Evolutionary conservation across 106 monocot species (phyloP), one percentile per base, ranked within the genome.

Genomic region (Dioscorea alata): DNA sequence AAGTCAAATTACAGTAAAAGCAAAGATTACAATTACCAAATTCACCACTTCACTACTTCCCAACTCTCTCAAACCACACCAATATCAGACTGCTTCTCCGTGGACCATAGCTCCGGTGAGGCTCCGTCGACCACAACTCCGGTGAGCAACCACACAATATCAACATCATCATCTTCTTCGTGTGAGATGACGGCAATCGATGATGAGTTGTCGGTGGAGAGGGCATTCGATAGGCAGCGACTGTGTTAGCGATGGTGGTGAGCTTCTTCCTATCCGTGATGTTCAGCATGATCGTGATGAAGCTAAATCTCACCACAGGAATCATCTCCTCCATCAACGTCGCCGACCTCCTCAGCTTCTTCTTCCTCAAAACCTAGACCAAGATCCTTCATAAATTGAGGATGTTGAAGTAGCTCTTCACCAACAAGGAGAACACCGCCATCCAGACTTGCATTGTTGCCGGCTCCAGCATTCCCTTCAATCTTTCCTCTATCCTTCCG

Each of bases 401-500:
- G 4, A 16, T 95, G 15, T 75, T 91, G 49, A 69, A 69, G 66
- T 75, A 81, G 64, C 88, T 85, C 20, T 94, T 94, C 81, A 94
- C 94, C 4, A 75, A 87, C 48, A 88, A 94, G 85, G 94, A 94
- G 83, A 90, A 94, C 74, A 94, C 90, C 58, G 94, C 90, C 49
- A 84, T 94, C 74, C 94, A 94, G 85, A 94, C 94, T 25, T 94
- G 90, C 74, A 83, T 85, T 60, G 90, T 94, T 65, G 90, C 90
- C 6, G 49, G 78, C 71, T 90, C 71, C 66, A 83, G 80, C 51
- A 75, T 94, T 71, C 80, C 90, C 70, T 82, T 83, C 80, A 87
- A 76, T 48, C 16, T 61, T 13, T 25, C 42, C 25, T 12, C 58
- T 42, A 48, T 17, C 66, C 33, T 14, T 58, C 18, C 54, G 0